Evolutionary conservation across 225 moss, liverwort and hornwort species (phyloP), one percentile per base, ranked within the genome.

Genomic region (Lunularia cruciata): DNA sequence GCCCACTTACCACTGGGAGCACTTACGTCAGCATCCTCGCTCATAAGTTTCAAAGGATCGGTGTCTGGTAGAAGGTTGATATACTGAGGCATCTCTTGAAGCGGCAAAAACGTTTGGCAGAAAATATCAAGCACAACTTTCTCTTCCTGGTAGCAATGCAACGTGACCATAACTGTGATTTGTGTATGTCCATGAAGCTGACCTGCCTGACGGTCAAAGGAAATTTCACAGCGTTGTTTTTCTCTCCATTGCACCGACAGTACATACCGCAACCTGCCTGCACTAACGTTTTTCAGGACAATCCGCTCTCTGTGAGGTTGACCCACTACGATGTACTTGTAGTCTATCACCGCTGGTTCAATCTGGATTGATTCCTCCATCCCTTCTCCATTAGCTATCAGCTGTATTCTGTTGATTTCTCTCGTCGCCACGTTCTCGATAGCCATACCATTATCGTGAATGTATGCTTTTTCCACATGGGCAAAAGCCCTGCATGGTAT

Each of bases 371-470:
- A 87, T 16, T 96, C 86, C 53, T 82, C 75, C 38, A 89, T 79
- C 10, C 90, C 96, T 56, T 79, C 82, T n/a, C 96, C 96, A 37
- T 89, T 90, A 8, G 90, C 86, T 49, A 92, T 79, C 36, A 96
- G 67, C 13, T 84, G 75, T 68, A 96, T 84, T 65, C 86, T 81
- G 45, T 80, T 84, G 25, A 89, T 57, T 40, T 92, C 90, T 20
- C 75, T 78, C 47, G 92, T 92, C 38, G 90, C 79, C 62, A 96
- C 89, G 13, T 83, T 86, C 59, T 96, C 90, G n/a, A 92, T 82
- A 20, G 83, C 63, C 69, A 87, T 92, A 13, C 85, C 86, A 37
- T 92, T 96, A 31, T 96, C 92, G 69, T 86, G 82, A 68, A 92
- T 87, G 47, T 82, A 96, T 2, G 85, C 90, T 77, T 89, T 92